Evolutionary conservation across 2,329 filamentous ascomycete genomes (phyloP).

Genomic region (Exophiala dermatitidis): DNA sequence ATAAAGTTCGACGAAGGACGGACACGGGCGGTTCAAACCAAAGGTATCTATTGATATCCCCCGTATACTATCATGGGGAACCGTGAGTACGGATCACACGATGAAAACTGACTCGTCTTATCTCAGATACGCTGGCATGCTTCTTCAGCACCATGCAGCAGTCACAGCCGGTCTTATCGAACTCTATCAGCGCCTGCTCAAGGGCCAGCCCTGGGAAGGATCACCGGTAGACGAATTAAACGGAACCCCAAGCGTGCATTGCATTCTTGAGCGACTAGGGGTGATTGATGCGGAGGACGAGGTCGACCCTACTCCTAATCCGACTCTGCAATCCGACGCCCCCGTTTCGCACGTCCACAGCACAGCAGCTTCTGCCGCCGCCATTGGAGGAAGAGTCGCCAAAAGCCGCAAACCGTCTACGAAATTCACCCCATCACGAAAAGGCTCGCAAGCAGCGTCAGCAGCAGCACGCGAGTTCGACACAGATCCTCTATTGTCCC

Average conservation of each 20-base stretch:
- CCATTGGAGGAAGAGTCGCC: too few species aligned
- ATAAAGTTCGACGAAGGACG: conserved; percentile 12
- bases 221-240: conserved; percentile 11
- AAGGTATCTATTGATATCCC: conserved; percentile 4
- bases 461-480: background rate
- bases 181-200: conserved; percentile 8
- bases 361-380: background rate
- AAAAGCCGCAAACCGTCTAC: background rate
- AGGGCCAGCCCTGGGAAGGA: conserved; percentile 13
- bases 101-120: background rate
- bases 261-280: conserved; percentile 15
- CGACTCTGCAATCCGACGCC: background rate
- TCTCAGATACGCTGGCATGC: conserved; percentile 13
- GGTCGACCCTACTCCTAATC: conserved; percentile 4
- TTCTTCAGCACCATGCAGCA: conserved; percentile 14
- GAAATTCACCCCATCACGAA: background rate
- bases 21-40: conserved; percentile 10
- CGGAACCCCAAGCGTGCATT: conserved; percentile 17
- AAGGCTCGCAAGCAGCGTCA: background rate
- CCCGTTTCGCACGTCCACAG: background rate
- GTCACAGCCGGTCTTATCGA: conserved; percentile 12
- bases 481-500: background rate
- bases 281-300: conserved; percentile 24
- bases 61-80: background rate
- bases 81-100: background rate